These are phyloP conservation scores for Viridothelium virens DNA, from an alignment of 495 filamentous ascomycete species.

Conservation along the genomic window DNA sequence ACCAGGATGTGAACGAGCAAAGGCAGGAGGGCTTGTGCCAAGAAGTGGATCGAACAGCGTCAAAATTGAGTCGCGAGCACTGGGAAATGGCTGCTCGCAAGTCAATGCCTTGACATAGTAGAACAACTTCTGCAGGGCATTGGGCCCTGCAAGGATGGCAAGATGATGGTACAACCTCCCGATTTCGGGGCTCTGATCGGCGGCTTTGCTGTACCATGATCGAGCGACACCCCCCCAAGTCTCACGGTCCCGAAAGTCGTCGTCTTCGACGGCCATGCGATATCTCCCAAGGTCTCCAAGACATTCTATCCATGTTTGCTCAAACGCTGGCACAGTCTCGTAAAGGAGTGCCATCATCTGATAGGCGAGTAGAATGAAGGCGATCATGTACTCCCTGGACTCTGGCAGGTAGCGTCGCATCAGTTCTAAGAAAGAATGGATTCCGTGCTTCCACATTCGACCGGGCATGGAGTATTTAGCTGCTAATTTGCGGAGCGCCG, in stretches of 20 bases:
- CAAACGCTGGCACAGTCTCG: slow-evolving; percentile 67
- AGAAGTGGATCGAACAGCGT: slow-evolving; percentile 65
- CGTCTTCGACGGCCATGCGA: slow-evolving; percentile 72
- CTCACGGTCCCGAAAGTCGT: slow-evolving; percentile 62
- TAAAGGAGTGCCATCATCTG: slow-evolving; percentile 71
- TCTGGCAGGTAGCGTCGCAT: slow-evolving; percentile 60
- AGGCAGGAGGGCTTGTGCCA: slow-evolving; percentile 30
- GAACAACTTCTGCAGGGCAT: slow-evolving; percentile 65
- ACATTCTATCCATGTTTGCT: slow-evolving; percentile 87
- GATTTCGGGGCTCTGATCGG: slow-evolving; percentile 58
- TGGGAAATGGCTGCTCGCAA: slow-evolving; percentile 33
- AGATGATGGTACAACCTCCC: slow-evolving; percentile 80
- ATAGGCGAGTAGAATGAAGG: slow-evolving; percentile 75
- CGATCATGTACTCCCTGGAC: slow-evolving; percentile 69
- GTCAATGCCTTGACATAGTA: slow-evolving; percentile 49
- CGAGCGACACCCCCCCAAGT: slow-evolving; percentile 68
- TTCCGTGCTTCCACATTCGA: slow-evolving; percentile 78
- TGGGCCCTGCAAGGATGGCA: slow-evolving; percentile 70
- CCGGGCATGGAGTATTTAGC: slow-evolving; percentile 72
- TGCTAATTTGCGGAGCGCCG: slow-evolving; percentile 50
- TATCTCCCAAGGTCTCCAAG: slow-evolving; percentile 70
- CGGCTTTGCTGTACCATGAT: slow-evolving; percentile 75
- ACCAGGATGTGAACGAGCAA: slow-evolving; percentile 35
- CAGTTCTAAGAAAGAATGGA: slow-evolving; percentile 69
- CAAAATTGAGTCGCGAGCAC: slow-evolving; percentile 59